Base-by-base conservation (phyloP, 441 rosid genomes). In the Gossypium gossypioides region DNA sequence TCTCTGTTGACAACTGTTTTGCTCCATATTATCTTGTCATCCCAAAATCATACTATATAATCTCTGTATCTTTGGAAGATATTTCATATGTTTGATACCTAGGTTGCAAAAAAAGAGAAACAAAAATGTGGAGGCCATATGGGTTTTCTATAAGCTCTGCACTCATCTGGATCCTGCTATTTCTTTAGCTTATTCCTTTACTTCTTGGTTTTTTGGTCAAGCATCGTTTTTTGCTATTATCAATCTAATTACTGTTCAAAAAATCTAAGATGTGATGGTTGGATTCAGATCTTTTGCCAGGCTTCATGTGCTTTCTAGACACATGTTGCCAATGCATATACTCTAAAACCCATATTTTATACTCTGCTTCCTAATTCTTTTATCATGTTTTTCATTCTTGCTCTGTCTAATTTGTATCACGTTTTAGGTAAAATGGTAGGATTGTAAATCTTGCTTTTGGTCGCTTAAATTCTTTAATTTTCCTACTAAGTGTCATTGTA, bases 151-250 rank as follows among this genome's bases (percentile, higher is more conserved):
- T 21, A 62, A 34, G 9, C 40, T 46, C 7, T 61, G 24, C 22
- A 18, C 3, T 62, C 50, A 37, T 62, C 50, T 16, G 25, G 50
- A 62, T 62, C 24, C 25, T 34, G 25, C 67, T 62, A 62, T 34
- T 62, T 62, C 48, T 34, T 62, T 62, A 37, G 67, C 50, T 62
- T 62, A 62, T 62, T 27, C 27, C 25, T 62, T 37, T 37, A 34
- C 68, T 62, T 12, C 51, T 62, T 62, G 50, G 40, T 37, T 62
- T 12, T 62, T 37, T 37, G 16, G 27, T 22, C 27, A 37, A 34
- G 18, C 8, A 37, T 62, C 8, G 37, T 37, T 62, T 24, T 62
- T 62, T 37, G 51, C 27, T 62, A 37, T 62, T 62, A 16, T 8
- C n/a, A 18, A 37, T 71, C 63, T 10, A 19, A 44, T 73, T 68